Conservation (phyloP, 257 asterid species). For the Nicotiana attenuata region DNA sequence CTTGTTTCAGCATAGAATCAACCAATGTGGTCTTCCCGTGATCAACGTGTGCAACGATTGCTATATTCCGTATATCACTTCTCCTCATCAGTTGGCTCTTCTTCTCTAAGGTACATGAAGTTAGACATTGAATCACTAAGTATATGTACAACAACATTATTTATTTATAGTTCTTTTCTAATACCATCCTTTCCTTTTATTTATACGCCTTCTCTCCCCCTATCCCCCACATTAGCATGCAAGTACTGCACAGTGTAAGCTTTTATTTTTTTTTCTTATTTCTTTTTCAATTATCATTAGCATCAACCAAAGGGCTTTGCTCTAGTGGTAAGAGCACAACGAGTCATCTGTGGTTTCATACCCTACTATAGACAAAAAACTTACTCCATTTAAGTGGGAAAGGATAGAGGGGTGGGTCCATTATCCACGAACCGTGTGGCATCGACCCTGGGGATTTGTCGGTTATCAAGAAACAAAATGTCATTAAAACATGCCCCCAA, state of each 20-base stretch:
- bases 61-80: constrained; percentile 78
- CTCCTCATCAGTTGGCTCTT: constrained; percentile 67
- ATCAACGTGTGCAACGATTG: constrained; percentile 99
- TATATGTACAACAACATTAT: background rate
- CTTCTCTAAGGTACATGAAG: constrained; percentile 37
- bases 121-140: constrained; percentile 7
- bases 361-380: too few relatives aligned
- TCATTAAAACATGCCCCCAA: background rate
- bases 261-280: background rate
- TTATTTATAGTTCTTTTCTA: background rate
- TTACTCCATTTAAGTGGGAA: too few relatives aligned
- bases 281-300: background rate
- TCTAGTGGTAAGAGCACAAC: too few relatives aligned
- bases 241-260: background rate
- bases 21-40: constrained; percentile 98
- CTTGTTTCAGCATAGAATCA: constrained; percentile 89
- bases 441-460: too few relatives aligned
- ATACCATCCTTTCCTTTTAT: background rate
- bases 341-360: too few relatives aligned
- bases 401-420: too few relatives aligned
- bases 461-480: background rate
- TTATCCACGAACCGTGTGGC: too few relatives aligned
- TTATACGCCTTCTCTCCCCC: background rate
- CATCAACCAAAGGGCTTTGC: too few relatives aligned
- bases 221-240: background rate